Conservation (phyloP, 139 green algal species). For the Deuterostichococcus epilithicus region DNA sequence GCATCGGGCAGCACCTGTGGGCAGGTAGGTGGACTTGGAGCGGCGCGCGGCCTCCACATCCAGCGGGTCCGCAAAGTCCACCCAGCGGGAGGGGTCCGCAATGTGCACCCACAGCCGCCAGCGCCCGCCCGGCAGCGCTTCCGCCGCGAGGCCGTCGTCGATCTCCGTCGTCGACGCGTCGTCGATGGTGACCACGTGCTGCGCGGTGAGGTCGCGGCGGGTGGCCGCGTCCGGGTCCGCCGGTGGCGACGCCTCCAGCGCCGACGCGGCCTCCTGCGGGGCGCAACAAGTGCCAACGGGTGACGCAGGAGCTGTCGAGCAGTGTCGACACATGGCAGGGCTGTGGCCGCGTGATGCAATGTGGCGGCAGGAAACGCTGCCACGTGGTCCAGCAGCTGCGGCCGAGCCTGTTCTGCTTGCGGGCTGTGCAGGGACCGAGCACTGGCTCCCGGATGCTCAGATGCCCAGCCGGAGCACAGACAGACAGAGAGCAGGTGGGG, state of each 20-base stretch:
- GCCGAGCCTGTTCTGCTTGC: too few relatives aligned
- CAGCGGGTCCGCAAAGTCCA: constrained; percentile 30
- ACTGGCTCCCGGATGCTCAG: too few relatives aligned
- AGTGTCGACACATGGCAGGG: too few relatives aligned
- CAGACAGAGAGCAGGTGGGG: not conserved
- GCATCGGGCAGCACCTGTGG: too few relatives aligned
- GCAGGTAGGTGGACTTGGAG: constrained; percentile 76
- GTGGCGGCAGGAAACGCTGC: too few relatives aligned
- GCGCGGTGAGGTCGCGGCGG: constrained; percentile 54
- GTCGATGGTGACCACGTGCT: constrained; percentile 76
- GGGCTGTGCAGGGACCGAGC: too few relatives aligned
- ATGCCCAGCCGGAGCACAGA: too few relatives aligned
- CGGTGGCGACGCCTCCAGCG: constrained; percentile 35
- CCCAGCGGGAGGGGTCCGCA: constrained; percentile 68
- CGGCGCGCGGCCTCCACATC: constrained; percentile 54
- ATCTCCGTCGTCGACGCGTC: constrained; percentile 74
- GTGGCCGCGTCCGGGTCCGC: constrained; percentile 49
- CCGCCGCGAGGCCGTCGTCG: constrained; percentile 77
- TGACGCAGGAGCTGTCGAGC: too few relatives aligned
- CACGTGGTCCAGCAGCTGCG: too few relatives aligned
- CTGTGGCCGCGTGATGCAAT: too few relatives aligned
- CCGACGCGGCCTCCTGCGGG: constrained; percentile 31
- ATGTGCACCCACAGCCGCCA: constrained; percentile 86
- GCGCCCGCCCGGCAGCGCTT: constrained; percentile 42
- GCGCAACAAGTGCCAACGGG: not conserved